Evolutionary conservation across 345 rosid species (phyloP).

Genomic region (Pistacia vera): DNA sequence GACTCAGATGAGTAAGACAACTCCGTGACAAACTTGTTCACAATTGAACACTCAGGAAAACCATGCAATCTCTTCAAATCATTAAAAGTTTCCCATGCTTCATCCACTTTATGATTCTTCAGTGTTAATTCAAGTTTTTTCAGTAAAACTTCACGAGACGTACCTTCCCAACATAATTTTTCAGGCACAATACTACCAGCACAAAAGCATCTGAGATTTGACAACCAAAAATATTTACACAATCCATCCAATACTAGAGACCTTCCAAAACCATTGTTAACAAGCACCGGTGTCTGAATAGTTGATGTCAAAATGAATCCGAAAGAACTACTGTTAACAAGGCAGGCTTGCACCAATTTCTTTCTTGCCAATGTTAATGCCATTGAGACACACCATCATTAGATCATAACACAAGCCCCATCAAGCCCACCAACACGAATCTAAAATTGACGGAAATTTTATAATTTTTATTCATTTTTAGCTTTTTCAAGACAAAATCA

Average conservation of each 20-base stretch:
- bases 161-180: constrained; percentile 53
- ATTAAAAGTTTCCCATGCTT: constrained; percentile 70
- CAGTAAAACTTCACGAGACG: constrained; percentile 47
- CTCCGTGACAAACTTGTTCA: constrained; percentile 52
- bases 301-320: neutral
- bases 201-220: neutral
- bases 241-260: neutral
- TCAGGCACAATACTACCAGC: neutral
- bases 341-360: neutral
- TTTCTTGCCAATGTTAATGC: constrained; percentile 6
- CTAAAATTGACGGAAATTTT: neutral
- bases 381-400: neutral
- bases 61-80: constrained; percentile 66
- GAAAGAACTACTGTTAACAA: neutral
- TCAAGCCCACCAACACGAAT: neutral
- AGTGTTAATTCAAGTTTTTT: constrained; percentile 66
- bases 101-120: constrained; percentile 41
- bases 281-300: neutral
- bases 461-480: neutral
- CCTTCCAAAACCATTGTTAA: neutral
- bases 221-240: neutral
- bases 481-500: neutral
- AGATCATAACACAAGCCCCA: neutral
- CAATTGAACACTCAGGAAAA: constrained; percentile 39
- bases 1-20: constrained; percentile 67